Evolutionary conservation across 2,329 filamentous ascomycete species (phyloP).

Genomic region (Penicillium expansum): DNA sequence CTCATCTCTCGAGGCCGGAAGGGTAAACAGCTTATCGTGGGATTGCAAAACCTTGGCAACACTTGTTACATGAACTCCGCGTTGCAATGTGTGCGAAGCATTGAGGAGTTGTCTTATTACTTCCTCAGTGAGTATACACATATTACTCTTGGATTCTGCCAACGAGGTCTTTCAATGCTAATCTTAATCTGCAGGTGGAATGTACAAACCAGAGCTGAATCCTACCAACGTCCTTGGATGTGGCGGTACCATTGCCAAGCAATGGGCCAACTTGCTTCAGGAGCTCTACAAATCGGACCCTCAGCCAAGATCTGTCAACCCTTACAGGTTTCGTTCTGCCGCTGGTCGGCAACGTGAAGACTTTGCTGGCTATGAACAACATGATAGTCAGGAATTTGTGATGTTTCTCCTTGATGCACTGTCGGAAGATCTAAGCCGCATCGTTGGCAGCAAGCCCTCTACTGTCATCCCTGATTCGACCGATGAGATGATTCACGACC

Average conservation of each 20-base stretch:
- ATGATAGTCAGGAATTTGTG: conserved; percentile 95
- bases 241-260: conserved; percentile 78
- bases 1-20: conserved; percentile 56
- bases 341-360: conserved; percentile 78
- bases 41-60: conserved; percentile 87
- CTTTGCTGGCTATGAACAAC: conserved; percentile 92
- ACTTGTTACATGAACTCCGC: conserved; percentile 99
- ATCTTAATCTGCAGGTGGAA: conserved; percentile 47
- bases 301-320: conserved; percentile 66
- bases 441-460: conserved; percentile 86
- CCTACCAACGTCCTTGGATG: conserved; percentile 80
- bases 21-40: conserved; percentile 69
- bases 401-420: conserved; percentile 92
- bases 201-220: conserved; percentile 80
- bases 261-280: conserved; percentile 72
- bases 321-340: conserved; percentile 75
- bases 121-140: conserved; percentile 58
- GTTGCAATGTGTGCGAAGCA: conserved; percentile 87
- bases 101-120: conserved; percentile 90
- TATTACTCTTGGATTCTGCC: not conserved
- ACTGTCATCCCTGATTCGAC: conserved; percentile 97
- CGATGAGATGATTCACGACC: conserved; percentile 87
- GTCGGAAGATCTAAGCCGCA: conserved; percentile 90
- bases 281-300: conserved; percentile 70
- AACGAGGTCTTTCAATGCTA: conserved; percentile 2